Base-by-base conservation (phyloP, 2,329 filamentous ascomycete species). In the Harringtonia aguacate region DNA sequence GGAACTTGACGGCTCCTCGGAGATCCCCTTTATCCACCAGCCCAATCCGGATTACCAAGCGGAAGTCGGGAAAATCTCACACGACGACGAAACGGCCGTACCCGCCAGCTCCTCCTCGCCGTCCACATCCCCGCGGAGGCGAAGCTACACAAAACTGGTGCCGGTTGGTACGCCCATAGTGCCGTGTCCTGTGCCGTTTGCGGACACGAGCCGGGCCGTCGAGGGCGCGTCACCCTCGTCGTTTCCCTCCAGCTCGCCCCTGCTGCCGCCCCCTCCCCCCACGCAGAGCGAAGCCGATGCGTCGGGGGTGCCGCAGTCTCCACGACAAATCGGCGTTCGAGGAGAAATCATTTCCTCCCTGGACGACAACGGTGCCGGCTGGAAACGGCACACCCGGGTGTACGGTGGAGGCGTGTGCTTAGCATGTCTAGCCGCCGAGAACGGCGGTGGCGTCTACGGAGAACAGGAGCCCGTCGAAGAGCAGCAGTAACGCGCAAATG, bases 401-500 rank as follows among this genome's bases (percentile, higher is more conserved):
- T 78, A 77, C 49, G 73, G 73, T 24, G 74, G 74, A 46, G 73
- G 74, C 7, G 66, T 72, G 3, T 79, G 75, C 49, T 62, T 76
- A 33, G 73, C 73, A 1, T 79, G 75, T 50, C 60, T 69, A 33
- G 71, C 69, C 9, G 65, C 69, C 10, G 68, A 65, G 8, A n/a
- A n/a, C n/a, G 68, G 64, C 21, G 66, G 69, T 9, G 62, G 61
- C 12, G 63, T 65, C 8, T 68, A 63, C 17, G 67, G 70, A 8
- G 74, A 27, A 6, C 6, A 27, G 24, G 24, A 27, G 24, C 24
- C 24, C 24, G 24, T 10, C 24, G 24, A 27, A 27, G 24, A 27
- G 24, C 24, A 10, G 10, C 24, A 10, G 10, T 27, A 10, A 27
- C 6, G 24, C 24, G 10, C 24, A 6, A 6, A 27, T 6, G 10